Evolutionary conservation across 2,329 filamentous ascomycete genomes (phyloP), one percentile per base, ranked within the genome.

Genomic region (Cytospora piceicola): DNA sequence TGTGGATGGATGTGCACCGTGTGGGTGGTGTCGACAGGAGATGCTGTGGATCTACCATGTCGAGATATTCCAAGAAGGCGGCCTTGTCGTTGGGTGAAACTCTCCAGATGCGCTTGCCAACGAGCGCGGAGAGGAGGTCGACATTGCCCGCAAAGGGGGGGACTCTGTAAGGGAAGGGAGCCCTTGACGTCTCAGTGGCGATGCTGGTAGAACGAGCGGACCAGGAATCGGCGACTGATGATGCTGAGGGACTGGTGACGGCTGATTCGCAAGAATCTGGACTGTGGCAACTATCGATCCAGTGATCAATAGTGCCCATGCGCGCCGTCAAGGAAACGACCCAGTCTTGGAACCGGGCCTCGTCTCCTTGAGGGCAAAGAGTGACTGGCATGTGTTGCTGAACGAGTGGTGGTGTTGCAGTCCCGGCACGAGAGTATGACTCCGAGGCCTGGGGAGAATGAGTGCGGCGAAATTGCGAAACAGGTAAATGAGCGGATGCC

Each of bases 141-240:
- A 32, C 29, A 22, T 56, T 9, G 29, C 22, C 20, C 14, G 30
- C 24, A 4, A 56, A 7, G 9, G 49, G 15, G n/a, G 60, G 52
- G 30, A 56, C 4, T 34, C 60, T 49, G 53, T 51, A n/a, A 56
- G 60, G 27, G 36, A 62, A 51, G 17, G 60, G 60, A 36, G 60
- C 49, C 9, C 36, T 52, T 27, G 60, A 62, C 32, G 34, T 22
- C 52, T 49, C 32, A 24, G 60, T 62, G 20, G 36, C 60, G 52
- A 46, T 62, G 52, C 60, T 62, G 29, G 53, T 34, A 34, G 60
- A 62, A 49, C 36, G 60, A 56, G 60, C 20, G 52, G 60, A 49
- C 60, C 60, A 62, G 8, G 52, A 46, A 27, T 62, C 60, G 24
- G 36, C 46, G n/a, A 62, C 60, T 42, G 60, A 62, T 27, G 60